Percentiles rank a stretch among this genome's conserved stretches.
These are phyloP conservation scores for Ceratobasidium sp. DNA, from an alignment of 1,284 basidiomycete genomes.

Conservation along the genomic window DNA sequence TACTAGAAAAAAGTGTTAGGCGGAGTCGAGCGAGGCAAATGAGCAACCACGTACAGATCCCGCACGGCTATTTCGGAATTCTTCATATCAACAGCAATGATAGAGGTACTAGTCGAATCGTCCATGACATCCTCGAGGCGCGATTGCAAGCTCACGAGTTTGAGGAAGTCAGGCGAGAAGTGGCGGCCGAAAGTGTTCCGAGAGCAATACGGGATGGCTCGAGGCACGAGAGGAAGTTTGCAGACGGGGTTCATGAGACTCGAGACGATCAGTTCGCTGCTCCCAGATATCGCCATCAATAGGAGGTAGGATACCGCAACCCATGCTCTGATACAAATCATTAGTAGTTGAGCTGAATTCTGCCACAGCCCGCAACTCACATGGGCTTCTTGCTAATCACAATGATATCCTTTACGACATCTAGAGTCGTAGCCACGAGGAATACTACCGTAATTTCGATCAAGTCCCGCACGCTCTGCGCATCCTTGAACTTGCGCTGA, in stretches of 20 bases:
- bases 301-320: conserved; percentile 22
- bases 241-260: conserved; percentile 30
- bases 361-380: background rate
- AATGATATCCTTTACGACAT: conserved; percentile 36
- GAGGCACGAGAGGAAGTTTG: conserved; percentile 17
- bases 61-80: conserved; percentile 41
- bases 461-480: conserved; percentile 21
- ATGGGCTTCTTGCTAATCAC: conserved; percentile 40
- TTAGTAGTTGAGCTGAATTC: background rate
- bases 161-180: conserved; percentile 41
- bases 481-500: conserved; percentile 32
- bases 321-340: conserved; percentile 16
- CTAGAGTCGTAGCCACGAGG: conserved; percentile 28
- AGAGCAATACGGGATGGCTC: conserved; percentile 17
- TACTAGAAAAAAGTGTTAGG: conserved; percentile 1
- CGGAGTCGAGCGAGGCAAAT: background rate
- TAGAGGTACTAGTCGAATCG: conserved; percentile 21
- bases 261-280: conserved; percentile 8
- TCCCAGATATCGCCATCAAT: conserved; percentile 24
- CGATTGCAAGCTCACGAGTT: conserved; percentile 37
- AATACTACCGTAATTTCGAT: conserved; percentile 33
- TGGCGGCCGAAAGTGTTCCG: background rate
- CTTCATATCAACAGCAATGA: conserved; percentile 41
- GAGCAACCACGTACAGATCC: conserved; percentile 31
- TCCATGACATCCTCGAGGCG: conserved; percentile 40